Evolutionary conservation across 2,329 filamentous ascomycete genomes (phyloP).

Genomic region (Pseudophaeomoniella oleicola): DNA sequence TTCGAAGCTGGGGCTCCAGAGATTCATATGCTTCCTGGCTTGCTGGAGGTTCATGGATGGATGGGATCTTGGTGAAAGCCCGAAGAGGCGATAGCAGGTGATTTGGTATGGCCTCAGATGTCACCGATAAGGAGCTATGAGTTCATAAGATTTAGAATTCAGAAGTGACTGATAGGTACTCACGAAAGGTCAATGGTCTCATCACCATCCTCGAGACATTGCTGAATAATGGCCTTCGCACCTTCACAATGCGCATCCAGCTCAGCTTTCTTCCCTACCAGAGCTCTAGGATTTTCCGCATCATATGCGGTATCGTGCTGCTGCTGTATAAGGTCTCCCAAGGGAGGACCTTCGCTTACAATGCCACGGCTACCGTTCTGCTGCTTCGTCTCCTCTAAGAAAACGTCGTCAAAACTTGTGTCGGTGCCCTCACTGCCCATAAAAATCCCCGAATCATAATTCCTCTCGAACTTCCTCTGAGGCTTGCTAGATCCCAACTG

Average conservation of each 20-base stretch:
- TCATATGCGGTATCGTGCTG: no score
- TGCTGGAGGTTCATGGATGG: constrained; percentile 17
- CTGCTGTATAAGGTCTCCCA: no score
- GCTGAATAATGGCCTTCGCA: constrained; percentile 21
- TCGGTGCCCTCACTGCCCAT: constrained; percentile 30
- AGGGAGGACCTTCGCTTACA: no score
- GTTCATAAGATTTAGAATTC: not conserved
- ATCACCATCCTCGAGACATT: constrained; percentile 27
- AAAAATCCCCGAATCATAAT: constrained; percentile 32
- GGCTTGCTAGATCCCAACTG: constrained; percentile 22
- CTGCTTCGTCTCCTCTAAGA: constrained; percentile 7
- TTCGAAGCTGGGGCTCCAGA: constrained; percentile 24
- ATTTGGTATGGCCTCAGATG: constrained; percentile 16
- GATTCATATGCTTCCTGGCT: constrained; percentile 22
- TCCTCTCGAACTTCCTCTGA: constrained; percentile 26
- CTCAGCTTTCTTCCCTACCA: not conserved
- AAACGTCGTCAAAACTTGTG: constrained; percentile 22
- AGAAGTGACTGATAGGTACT: constrained; percentile 7
- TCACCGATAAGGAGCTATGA: constrained; percentile 14
- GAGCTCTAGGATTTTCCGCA: not conserved
- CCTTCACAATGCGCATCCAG: constrained; percentile 15
- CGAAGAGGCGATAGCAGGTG: constrained; percentile 21
- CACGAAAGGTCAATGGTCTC: constrained; percentile 31
- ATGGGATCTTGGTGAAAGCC: constrained; percentile 25
- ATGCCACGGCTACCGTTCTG: not conserved